Percentiles rank a stretch among this genome's conserved stretches.
Evolutionary conservation across 1,139 yeast species (phyloP).

Genomic region (Blastobotrys illinoisensis): DNA sequence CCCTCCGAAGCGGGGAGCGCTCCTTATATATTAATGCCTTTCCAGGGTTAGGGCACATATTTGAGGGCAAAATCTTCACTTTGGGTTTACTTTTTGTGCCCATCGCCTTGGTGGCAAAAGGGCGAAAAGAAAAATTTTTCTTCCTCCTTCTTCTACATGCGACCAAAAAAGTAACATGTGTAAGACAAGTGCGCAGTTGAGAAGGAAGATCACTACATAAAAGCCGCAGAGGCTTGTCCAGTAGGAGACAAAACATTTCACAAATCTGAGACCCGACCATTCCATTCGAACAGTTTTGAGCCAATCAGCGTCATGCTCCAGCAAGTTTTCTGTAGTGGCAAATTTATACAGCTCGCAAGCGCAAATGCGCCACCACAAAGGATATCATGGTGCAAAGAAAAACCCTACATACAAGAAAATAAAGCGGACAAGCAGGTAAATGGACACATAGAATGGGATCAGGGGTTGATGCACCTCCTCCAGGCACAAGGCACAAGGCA

Average conservation of each 20-base stretch:
- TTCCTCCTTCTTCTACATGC: neutral
- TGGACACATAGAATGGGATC: neutral
- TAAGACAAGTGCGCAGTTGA: neutral
- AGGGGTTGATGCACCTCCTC: neutral
- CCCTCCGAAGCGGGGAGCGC: neutral
- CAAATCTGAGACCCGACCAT: neutral
- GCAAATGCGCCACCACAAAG: neutral
- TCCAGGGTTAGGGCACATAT: neutral
- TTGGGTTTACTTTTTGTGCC: neutral
- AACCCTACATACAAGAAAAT: neutral
- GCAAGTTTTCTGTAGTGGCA: neutral
- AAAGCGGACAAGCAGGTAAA: neutral
- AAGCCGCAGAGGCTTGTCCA: neutral
- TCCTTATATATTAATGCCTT: neutral
- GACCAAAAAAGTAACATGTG: neutral
- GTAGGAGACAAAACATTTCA: neutral
- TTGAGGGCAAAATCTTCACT: neutral
- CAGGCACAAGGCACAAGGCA: neutral
- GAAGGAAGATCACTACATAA: neutral
- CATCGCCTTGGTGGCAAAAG: neutral
- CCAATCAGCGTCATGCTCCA: neutral
- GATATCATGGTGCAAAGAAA: neutral
- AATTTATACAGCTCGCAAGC: neutral
- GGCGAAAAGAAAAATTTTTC: constrained; percentile 3
- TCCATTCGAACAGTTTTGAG: neutral